Evolutionary conservation across 495 filamentous ascomycete species (phyloP).

Genomic region (Annulohypoxylon stygium): DNA sequence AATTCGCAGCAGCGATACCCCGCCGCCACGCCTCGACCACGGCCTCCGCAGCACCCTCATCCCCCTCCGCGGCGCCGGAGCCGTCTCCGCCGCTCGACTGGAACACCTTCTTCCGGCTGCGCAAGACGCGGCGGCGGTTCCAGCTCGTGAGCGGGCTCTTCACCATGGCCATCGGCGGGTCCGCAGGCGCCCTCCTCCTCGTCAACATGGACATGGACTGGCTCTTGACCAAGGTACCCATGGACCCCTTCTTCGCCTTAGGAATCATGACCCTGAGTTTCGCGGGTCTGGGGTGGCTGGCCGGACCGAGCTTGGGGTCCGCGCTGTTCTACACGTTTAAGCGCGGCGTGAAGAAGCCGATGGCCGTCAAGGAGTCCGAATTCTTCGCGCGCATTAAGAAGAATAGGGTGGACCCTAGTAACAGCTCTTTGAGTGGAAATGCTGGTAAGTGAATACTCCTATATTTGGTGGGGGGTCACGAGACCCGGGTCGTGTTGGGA

Average conservation of each 20-base stretch:
- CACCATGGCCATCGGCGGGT: slow-evolving; percentile 69
- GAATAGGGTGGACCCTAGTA: slow-evolving; percentile 86
- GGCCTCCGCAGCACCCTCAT: slow-evolving; percentile 51
- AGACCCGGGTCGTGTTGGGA: not conserved
- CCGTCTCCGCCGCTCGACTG: slow-evolving; percentile 73
- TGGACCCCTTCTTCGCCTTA: slow-evolving; percentile 89
- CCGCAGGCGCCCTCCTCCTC: slow-evolving; percentile 73
- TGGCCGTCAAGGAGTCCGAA: slow-evolving; percentile 86
- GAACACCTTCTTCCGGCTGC: slow-evolving; percentile 93
- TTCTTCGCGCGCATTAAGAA: slow-evolving; percentile 91
- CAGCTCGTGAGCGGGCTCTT: slow-evolving; percentile 80
- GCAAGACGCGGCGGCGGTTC: slow-evolving; percentile 84
- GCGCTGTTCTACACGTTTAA: slow-evolving; percentile 79
- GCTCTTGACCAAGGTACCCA: slow-evolving; percentile 72
- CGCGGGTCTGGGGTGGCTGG: slow-evolving; percentile 84
- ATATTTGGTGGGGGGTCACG: not conserved
- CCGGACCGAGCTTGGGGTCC: slow-evolving; percentile 83
- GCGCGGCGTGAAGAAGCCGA: slow-evolving; percentile 72
- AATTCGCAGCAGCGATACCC: slow-evolving; percentile 42
- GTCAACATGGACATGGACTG: slow-evolving; percentile 74
- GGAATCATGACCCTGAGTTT: slow-evolving; percentile 79
- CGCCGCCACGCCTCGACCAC: slow-evolving; percentile 56
- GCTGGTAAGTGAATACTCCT: slow-evolving; percentile 67
- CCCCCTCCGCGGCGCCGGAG: slow-evolving; percentile 36
- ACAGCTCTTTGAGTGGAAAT: slow-evolving; percentile 65